Evolutionary conservation across 2,329 filamentous ascomycete species (phyloP).

Genomic region (Colletotrichum lupini): DNA sequence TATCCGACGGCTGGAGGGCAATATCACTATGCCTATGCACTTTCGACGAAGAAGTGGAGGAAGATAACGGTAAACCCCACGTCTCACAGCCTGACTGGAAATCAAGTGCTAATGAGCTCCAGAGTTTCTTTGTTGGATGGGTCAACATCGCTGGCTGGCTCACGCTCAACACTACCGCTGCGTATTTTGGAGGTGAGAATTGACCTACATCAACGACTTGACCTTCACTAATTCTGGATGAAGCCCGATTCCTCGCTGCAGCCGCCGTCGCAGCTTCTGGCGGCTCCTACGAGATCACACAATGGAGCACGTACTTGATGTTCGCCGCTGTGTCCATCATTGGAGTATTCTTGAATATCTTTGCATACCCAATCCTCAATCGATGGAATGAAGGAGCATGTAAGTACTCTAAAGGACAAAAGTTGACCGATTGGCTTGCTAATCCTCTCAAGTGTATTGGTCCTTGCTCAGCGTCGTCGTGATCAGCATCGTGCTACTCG

Average conservation of each 20-base stretch:
- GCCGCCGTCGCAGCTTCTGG: slow-evolving; percentile 52
- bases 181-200: slow-evolving; percentile 52
- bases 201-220: not conserved
- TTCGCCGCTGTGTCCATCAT: slow-evolving; percentile 52
- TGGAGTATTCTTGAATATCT: slow-evolving; percentile 52
- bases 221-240: not conserved
- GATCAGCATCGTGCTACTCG: slow-evolving; percentile 55
- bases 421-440: not conserved
- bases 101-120: not conserved
- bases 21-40: slow-evolving; percentile 56
- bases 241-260: slow-evolving; percentile 56
- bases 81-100: not conserved
- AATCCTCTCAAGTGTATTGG: slow-evolving; percentile 48
- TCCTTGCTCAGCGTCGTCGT: slow-evolving; percentile 54
- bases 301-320: slow-evolving; percentile 55
- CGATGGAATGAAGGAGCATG: slow-evolving; percentile 54
- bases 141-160: slow-evolving; percentile 59
- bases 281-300: slow-evolving; percentile 48
- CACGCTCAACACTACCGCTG: slow-evolving; percentile 54
- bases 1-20: slow-evolving; percentile 60
- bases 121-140: slow-evolving; percentile 58
- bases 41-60: slow-evolving; percentile 52
- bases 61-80: slow-evolving; percentile 45
- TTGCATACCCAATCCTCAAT: slow-evolving; percentile 53
- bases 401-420: slow-evolving; percentile 36